Evolutionary conservation across 257 asterid species (phyloP).

Genomic region (Rehmannia glutinosa): DNA sequence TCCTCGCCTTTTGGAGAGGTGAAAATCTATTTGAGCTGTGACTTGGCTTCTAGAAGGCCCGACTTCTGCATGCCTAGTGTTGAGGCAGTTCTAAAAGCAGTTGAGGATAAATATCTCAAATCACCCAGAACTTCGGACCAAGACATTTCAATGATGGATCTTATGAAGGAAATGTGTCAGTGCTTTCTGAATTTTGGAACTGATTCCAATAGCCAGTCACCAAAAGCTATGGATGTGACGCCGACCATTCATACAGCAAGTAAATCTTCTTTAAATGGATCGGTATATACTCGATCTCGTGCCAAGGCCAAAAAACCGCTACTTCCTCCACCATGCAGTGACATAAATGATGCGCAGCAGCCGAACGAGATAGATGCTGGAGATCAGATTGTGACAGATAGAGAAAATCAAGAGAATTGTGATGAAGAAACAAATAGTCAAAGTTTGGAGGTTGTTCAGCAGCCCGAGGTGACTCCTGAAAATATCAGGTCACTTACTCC

Average conservation of each 20-base stretch:
- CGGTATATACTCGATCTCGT: constrained; percentile 26
- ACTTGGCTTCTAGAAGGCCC: constrained; percentile 32
- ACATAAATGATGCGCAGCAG: constrained; percentile 22
- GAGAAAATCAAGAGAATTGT: constrained; percentile 25
- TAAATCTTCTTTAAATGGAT: constrained; percentile 22
- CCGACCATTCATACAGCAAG: constrained; percentile 6
- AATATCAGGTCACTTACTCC: constrained; percentile 27
- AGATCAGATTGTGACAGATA: constrained; percentile 24
- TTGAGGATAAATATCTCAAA: constrained; percentile 45
- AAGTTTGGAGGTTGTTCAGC: constrained; percentile 36
- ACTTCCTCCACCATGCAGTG: constrained; percentile 33
- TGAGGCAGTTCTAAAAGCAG: constrained; percentile 40
- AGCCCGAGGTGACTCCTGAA: constrained; percentile 34
- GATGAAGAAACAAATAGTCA: constrained; percentile 29
- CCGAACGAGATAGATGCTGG: constrained; percentile 24
- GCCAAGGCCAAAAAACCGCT: constrained; percentile 21
- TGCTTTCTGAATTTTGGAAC: constrained; percentile 44
- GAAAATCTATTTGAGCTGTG: constrained; percentile 40
- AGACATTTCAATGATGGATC: constrained; percentile 37
- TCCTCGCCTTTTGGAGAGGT: constrained; percentile 59
- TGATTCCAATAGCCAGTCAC: constrained; percentile 23
- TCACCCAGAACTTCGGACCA: constrained; percentile 40
- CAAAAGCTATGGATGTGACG: constrained; percentile 12
- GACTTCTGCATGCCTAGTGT: constrained; percentile 42
- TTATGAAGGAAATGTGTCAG: constrained; percentile 60